phyloP scores from a whole-genome alignment of 108 stramenopile genomes.

The Skeletonema menzelii region DNA sequence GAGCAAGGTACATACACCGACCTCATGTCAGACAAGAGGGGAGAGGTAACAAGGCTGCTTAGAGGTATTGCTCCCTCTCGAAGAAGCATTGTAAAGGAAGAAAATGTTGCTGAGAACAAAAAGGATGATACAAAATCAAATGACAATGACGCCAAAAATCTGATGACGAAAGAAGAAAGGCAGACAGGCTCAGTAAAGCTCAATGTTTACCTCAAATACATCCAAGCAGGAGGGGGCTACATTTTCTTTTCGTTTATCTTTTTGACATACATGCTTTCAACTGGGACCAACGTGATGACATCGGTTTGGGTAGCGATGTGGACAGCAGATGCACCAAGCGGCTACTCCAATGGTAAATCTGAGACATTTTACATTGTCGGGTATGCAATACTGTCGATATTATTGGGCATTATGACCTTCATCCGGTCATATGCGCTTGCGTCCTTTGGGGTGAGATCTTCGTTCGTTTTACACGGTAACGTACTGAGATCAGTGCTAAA shows the following conservation, averaged over 20 bases:
- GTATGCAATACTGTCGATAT: constrained; percentile 32
- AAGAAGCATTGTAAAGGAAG: constrained; percentile 9
- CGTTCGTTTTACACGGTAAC: constrained; percentile 53
- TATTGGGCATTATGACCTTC: constrained; percentile 59
- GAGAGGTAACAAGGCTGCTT: constrained; percentile 74
- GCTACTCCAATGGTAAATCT: constrained; percentile 43
- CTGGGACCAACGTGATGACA: constrained; percentile 49
- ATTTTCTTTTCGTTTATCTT: constrained; percentile 46
- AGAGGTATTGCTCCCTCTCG: constrained; percentile 32
- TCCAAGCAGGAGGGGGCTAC: constrained; percentile 66
- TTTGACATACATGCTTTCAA: constrained; percentile 52
- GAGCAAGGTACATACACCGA: constrained; percentile 76
- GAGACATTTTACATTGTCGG: constrained; percentile 45
- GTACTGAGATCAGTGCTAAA: constrained; percentile 66
- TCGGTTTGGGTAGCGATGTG: constrained; percentile 65
- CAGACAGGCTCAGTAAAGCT: constrained; percentile 60
- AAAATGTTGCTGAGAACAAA: not conserved
- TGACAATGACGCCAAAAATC: constrained; percentile 26
- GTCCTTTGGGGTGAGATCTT: constrained; percentile 64
- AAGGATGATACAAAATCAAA: not conserved
- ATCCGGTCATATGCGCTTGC: constrained; percentile 60
- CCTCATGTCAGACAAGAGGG: constrained; percentile 51
- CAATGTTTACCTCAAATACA: constrained; percentile 64
- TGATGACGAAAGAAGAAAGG: constrained; percentile 72
- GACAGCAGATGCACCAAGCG: constrained; percentile 54